Evolutionary conservation across 73 alveolate genomes (phyloP).

Genomic region (Paramecium caudatum): DNA sequence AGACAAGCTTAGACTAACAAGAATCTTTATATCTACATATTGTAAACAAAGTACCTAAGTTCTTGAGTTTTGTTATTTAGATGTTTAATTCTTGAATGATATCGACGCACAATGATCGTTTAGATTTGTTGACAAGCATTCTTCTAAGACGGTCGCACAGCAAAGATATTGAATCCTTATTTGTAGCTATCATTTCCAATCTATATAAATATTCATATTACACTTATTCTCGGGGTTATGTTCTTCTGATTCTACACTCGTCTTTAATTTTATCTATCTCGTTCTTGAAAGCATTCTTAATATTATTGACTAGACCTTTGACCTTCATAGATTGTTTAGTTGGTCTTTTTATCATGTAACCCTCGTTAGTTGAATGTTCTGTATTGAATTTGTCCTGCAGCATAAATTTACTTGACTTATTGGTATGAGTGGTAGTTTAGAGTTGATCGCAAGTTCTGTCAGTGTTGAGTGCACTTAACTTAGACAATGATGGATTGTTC

Average conservation of each 20-base stretch:
- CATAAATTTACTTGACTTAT: neutral
- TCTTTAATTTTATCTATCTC: slow-evolving; percentile 11
- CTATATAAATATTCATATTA: neutral
- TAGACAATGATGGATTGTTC: neutral
- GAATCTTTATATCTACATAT: neutral
- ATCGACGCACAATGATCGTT: neutral
- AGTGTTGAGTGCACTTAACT: neutral
- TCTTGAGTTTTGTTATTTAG: neutral
- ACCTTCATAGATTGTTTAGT: neutral
- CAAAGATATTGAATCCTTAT: neutral
- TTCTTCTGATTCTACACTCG: neutral
- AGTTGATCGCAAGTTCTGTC: slow-evolving; percentile 1
- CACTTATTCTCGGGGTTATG: neutral
- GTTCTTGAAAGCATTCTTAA: neutral
- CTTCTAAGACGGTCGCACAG: neutral
- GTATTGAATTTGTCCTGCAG: slow-evolving; percentile 24
- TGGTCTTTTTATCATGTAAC: slow-evolving; percentile 17
- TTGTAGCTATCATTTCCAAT: neutral
- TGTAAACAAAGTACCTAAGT: neutral
- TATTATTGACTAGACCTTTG: neutral
- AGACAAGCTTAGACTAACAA: neutral
- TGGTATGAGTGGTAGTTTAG: neutral
- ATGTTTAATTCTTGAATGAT: neutral
- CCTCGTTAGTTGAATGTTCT: slow-evolving; percentile 12
- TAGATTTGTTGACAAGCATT: neutral